These are phyloP conservation scores for Epichloe coenophiala DNA, from an alignment of 2,329 filamentous ascomycete genomes.

Conservation along the genomic window DNA sequence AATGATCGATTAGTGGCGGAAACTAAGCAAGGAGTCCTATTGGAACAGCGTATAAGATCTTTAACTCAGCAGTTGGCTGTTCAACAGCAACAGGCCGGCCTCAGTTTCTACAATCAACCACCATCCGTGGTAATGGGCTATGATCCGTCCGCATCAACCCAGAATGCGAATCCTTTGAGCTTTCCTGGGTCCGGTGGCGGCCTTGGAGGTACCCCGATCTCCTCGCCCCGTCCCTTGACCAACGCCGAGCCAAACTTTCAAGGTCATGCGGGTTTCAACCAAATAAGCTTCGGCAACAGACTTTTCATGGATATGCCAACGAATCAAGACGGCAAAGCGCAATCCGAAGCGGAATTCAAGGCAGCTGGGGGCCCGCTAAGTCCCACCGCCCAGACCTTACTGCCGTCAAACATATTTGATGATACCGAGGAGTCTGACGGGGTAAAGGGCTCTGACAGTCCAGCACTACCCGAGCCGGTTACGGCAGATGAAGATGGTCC, in stretches of 20 bases:
- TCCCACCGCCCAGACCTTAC: conserved; percentile 58
- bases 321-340: conserved; percentile 24
- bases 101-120: conserved; percentile 31
- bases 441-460: conserved; percentile 20
- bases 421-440: conserved; percentile 45
- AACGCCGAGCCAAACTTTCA: conserved; percentile 28
- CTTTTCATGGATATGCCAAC: conserved; percentile 37
- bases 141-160: conserved; percentile 26
- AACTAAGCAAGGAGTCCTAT: conserved; percentile 30
- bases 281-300: conserved; percentile 36
- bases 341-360: conserved; percentile 50
- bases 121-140: conserved; percentile 34
- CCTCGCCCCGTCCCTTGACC: conserved; percentile 1
- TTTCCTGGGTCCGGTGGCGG: conserved; percentile 2
- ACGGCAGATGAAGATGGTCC: conserved; percentile 27
- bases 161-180: conserved; percentile 32
- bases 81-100: conserved; percentile 26
- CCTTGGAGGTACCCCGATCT: conserved; percentile 1
- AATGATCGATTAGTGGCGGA: conserved; percentile 35
- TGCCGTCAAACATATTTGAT: conserved; percentile 55
- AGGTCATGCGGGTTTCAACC: conserved; percentile 39
- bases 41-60: conserved; percentile 32
- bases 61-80: conserved; percentile 33
- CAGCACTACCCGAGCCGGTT: conserved; percentile 20
- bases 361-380: conserved; percentile 57